These are phyloP conservation scores for Murraya koenigii DNA, from an alignment of 345 rosid species.

Conservation along the genomic window DNA sequence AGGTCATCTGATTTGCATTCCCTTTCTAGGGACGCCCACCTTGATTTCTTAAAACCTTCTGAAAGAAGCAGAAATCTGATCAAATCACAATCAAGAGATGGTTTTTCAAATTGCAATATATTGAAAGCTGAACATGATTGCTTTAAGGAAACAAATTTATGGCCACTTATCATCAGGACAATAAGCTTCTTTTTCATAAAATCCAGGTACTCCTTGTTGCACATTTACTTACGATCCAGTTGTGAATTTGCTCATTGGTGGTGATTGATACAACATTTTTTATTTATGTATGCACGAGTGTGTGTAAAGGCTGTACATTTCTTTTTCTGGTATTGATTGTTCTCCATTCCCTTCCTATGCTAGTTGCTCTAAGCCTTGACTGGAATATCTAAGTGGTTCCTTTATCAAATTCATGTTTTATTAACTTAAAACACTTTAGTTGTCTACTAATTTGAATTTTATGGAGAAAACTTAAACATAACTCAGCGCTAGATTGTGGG, in stretches of 20 bases:
- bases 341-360: background rate
- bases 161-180: slow-evolving; percentile 67
- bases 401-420: background rate
- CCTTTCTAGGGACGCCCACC: slow-evolving; percentile 38
- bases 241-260: background rate
- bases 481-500: background rate
- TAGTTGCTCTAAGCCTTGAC: background rate
- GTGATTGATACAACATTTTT: background rate
- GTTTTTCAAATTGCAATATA: slow-evolving; percentile 16
- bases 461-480: background rate
- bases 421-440: background rate
- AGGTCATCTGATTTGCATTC: slow-evolving; percentile 45
- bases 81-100: slow-evolving; percentile 21
- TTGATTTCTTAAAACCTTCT: slow-evolving; percentile 61
- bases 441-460: background rate
- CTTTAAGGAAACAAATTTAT: slow-evolving; percentile 33
- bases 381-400: background rate
- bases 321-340: background rate
- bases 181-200: slow-evolving; percentile 66
- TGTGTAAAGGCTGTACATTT: background rate
- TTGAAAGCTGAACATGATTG: slow-evolving; percentile 29
- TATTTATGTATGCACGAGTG: background rate
- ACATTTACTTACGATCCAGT: background rate
- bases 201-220: slow-evolving; percentile 48
- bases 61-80: slow-evolving; percentile 29